phyloP scores from a whole-genome alignment of 108 stramenopile genomes.

The Nitzschia putrida region DNA sequence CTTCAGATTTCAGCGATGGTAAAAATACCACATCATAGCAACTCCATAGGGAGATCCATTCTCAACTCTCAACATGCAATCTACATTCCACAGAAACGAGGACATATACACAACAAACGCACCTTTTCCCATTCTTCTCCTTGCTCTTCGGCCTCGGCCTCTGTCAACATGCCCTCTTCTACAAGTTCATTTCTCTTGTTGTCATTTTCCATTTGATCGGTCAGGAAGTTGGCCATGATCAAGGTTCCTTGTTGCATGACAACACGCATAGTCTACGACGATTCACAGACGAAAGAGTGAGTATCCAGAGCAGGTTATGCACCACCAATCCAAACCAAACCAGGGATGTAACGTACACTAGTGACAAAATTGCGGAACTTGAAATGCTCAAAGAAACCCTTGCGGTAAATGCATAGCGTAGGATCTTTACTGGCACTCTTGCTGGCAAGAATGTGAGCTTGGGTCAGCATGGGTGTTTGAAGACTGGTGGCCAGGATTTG shows the following conservation, averaged over 20 bases:
- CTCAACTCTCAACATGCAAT: no score
- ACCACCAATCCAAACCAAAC: neutral
- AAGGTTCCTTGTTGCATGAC: slow-evolving; percentile 32
- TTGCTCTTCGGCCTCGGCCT: slow-evolving; percentile 50
- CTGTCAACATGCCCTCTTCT: slow-evolving; percentile 45
- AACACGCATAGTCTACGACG: slow-evolving; percentile 38
- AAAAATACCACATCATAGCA: slow-evolving; percentile 41
- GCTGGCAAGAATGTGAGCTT: neutral
- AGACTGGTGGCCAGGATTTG: slow-evolving; percentile 2
- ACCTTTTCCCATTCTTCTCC: slow-evolving; percentile 65
- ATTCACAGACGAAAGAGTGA: slow-evolving; percentile 7
- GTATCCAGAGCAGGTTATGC: neutral
- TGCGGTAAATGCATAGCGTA: slow-evolving; percentile 22
- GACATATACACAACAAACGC: slow-evolving; percentile 18
- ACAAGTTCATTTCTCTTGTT: slow-evolving; percentile 44
- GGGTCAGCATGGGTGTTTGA: neutral
- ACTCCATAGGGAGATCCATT: no score
- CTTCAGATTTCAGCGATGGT: slow-evolving; percentile 60
- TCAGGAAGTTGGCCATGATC: slow-evolving; percentile 44
- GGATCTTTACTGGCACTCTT: neutral
- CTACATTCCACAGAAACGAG: no score
- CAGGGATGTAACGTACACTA: slow-evolving; percentile 35
- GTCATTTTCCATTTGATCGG: slow-evolving; percentile 53
- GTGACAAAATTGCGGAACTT: slow-evolving; percentile 21
- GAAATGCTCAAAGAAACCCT: slow-evolving; percentile 51